These are phyloP conservation scores for Eimeria praecox DNA, from an alignment of 169 alveolate species.

Conservation along the genomic window DNA sequence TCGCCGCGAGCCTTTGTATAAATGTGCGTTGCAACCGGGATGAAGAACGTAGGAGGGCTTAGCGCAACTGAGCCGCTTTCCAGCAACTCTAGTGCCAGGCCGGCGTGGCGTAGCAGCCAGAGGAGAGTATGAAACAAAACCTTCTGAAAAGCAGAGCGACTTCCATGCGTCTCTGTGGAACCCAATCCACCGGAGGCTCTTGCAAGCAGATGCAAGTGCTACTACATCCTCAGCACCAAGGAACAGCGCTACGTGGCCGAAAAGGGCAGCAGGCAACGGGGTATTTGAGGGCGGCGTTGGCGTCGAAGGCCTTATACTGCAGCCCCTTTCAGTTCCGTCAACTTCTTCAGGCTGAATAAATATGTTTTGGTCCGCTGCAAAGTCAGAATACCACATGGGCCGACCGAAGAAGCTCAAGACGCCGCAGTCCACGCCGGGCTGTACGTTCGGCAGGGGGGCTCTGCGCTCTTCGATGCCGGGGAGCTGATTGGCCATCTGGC, in stretches of 20 bases:
- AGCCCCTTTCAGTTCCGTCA: background rate
- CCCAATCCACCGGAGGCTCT: slow-evolving; percentile 71
- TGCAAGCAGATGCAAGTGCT: slow-evolving; percentile 66
- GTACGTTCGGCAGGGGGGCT: background rate
- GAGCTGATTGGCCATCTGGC: background rate
- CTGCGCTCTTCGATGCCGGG: background rate
- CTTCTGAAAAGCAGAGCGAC: slow-evolving; percentile 51
- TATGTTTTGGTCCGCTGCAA: background rate
- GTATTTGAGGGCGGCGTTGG: slow-evolving; percentile 1
- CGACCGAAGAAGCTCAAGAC: slow-evolving; percentile 46
- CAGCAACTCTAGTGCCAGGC: background rate
- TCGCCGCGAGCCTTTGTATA: background rate
- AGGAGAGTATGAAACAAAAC: slow-evolving; percentile 1
- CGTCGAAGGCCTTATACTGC: background rate
- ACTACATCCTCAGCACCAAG: slow-evolving; percentile 74
- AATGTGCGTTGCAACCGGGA: background rate
- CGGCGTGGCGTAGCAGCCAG: background rate
- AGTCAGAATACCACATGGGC: slow-evolving; percentile 60
- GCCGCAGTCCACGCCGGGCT: background rate
- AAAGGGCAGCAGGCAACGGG: slow-evolving; percentile 64
- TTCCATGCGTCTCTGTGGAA: slow-evolving; percentile 46
- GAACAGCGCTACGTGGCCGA: slow-evolving; percentile 52
- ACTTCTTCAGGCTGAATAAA: background rate
- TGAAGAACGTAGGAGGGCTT: background rate
- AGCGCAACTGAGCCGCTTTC: background rate